Evolutionary conservation across 768 basidiomycete species (phyloP), one percentile per base, ranked within the genome.

Genomic region (Clitopilus hobsonii): DNA sequence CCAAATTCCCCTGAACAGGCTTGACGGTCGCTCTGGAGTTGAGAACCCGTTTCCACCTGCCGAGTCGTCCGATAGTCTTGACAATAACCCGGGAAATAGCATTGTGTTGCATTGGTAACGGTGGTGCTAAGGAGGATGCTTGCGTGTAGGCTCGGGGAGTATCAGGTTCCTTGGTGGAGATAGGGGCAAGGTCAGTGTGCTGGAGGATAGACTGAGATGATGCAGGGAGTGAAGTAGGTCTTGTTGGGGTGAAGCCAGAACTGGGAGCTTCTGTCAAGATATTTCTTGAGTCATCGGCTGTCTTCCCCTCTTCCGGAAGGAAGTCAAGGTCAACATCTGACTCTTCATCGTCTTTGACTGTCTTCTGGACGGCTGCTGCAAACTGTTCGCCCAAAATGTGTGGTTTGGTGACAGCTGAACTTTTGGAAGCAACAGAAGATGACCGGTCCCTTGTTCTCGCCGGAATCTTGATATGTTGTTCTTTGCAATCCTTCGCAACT

Each of bases 291-390:
- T 45, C 41, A 45, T 71, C 69, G 5, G 70, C 64, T 8, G 61
- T 20, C 8, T 67, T 65, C 6, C 71, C 70, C 54, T 81, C 80
- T 5, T 81, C 84, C 1, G 77, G 77, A 6, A 80, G 72, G 60
- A 92, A 91, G 64, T 91, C 90, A 25, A 92, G 76, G 67, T 92
- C 90, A 30, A 92, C 77, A 53, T 90, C 88, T 0, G 82, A 85
- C 52, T 88, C 87, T 1, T 80, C 78, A 20, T 82, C 81, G 18
- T 79, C 73, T 51, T 61, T 36, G 55, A 70, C 41, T 20, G 69
- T 56, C 62, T 78, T 77, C 50, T 76, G 69, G 49, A 71, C 75
- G 4, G 80, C 84, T 54, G 84, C 81, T n/a, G 86, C 85, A 52
- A 88, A 88, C 32, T 79, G 80, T 59, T 82, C 80, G 6, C 86